phyloP scores from a whole-genome alignment of 2,329 filamentous ascomycete species.

The Leptographium wingfieldii region DNA sequence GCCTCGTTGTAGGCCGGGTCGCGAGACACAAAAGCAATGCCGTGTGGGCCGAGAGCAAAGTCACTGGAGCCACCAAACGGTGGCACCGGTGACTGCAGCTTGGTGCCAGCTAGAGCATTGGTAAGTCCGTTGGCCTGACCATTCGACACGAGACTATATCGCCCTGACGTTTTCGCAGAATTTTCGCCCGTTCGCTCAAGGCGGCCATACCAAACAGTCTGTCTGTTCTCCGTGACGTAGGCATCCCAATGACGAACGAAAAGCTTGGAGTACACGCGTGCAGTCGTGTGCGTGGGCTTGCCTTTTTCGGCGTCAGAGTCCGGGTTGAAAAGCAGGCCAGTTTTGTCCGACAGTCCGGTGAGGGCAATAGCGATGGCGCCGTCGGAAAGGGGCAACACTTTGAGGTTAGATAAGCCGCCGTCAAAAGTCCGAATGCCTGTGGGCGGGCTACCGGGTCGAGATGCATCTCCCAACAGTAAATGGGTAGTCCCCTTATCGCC shows the following conservation, averaged over 20 bases:
- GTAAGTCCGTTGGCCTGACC: conserved; percentile 29
- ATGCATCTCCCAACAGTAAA: conserved; percentile 29
- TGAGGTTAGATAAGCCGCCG: conserved; percentile 45
- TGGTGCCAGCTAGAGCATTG: conserved; percentile 51
- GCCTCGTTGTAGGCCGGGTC: conserved; percentile 60
- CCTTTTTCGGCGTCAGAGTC: conserved; percentile 29
- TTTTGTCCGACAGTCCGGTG: conserved; percentile 52
- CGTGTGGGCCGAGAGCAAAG: conserved; percentile 58
- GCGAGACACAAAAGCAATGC: conserved; percentile 63
- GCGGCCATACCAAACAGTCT: conserved; percentile 60
- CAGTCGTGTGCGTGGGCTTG: conserved; percentile 47
- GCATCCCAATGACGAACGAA: conserved; percentile 77
- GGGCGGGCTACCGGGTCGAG: conserved; percentile 24
- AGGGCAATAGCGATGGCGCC: conserved; percentile 41
- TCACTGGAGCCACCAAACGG: conserved; percentile 72
- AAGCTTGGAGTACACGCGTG: conserved; percentile 58
- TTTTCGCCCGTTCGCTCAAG: conserved; percentile 28
- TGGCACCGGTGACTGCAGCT: conserved; percentile 54
- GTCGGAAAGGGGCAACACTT: conserved; percentile 37
- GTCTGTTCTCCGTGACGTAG: conserved; percentile 57
- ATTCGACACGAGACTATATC: conserved; percentile 21
- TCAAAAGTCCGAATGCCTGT: conserved; percentile 36
- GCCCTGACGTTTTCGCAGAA: neutral
- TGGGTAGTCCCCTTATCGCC: conserved; percentile 33
- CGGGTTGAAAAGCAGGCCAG: conserved; percentile 57